Conservation (phyloP, 345 rosid species). For the Linum lewisii region DNA sequence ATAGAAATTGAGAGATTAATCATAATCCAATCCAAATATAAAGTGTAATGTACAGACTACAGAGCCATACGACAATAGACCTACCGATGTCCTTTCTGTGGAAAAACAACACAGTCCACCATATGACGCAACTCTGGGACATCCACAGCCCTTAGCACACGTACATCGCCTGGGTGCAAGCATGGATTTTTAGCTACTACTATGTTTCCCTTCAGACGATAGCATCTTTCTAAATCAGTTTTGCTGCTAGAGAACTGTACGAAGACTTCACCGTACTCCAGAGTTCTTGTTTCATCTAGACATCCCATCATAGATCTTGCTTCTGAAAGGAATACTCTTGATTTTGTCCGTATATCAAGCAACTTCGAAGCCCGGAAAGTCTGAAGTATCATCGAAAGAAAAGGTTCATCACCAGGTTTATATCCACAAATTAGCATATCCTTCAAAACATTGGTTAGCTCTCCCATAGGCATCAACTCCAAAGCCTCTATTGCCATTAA, state of each 20-base stretch:
- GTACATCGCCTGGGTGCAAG: conserved; percentile 66
- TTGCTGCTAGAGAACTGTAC: conserved; percentile 37
- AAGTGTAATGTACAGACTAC: background rate
- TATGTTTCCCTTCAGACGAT: conserved; percentile 23
- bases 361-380: conserved; percentile 67
- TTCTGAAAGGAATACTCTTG: conserved; percentile 43
- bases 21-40: too few relatives aligned
- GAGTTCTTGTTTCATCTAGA: conserved; percentile 61
- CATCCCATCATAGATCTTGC: conserved; percentile 93
- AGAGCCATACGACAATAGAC: background rate
- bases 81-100: conserved; percentile 59
- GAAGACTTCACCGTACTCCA: conserved; percentile 70
- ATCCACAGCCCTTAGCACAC: conserved; percentile 39
- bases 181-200: conserved; percentile 65
- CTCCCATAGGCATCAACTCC: conserved; percentile 66
- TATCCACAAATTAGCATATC: conserved; percentile 68
- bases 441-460: conserved; percentile 47
- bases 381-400: conserved; percentile 85
- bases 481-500: conserved; percentile 58
- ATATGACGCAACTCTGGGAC: conserved; percentile 47
- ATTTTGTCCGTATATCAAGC: conserved; percentile 50
- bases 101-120: conserved; percentile 71
- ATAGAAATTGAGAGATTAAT: background rate
- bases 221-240: conserved; percentile 7
- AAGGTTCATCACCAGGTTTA: conserved; percentile 64